phyloP scores from a whole-genome alignment of 2,329 filamentous ascomycete species.

The Colletotrichum falcatum region DNA sequence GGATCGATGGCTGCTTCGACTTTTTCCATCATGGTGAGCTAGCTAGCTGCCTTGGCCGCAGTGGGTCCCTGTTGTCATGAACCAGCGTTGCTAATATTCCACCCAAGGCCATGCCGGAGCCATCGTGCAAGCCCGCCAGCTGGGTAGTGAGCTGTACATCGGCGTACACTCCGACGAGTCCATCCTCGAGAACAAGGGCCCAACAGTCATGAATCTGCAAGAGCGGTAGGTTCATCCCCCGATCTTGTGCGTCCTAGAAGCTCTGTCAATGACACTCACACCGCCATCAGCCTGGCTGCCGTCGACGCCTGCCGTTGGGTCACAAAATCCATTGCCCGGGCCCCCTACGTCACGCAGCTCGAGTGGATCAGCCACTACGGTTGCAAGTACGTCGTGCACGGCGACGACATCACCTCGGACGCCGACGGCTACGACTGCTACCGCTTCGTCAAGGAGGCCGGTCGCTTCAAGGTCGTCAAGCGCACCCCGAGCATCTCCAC shows the following conservation, averaged over 20 bases:
- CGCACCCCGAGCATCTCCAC: conserved; percentile 96
- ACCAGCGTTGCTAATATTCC: neutral
- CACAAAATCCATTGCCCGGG: conserved; percentile 83
- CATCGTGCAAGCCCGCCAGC: conserved; percentile 93
- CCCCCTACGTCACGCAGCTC: conserved; percentile 94
- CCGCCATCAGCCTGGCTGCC: conserved; percentile 75
- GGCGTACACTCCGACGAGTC: conserved; percentile 96
- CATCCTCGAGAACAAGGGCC: conserved; percentile 96
- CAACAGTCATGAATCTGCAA: conserved; percentile 93
- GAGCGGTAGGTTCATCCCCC: conserved; percentile 72
- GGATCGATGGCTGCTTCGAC: conserved; percentile 99
- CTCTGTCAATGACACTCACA: conserved; percentile 17
- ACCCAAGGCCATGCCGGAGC: conserved; percentile 90
- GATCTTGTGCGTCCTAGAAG: neutral
- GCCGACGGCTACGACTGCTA: conserved; percentile 96
- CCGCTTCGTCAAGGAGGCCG: conserved; percentile 94
- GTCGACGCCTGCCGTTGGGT: conserved; percentile 97
- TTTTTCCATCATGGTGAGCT: conserved; percentile 92
- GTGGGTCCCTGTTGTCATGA: too few relatives aligned
- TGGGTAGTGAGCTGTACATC: conserved; percentile 89
- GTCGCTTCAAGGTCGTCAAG: conserved; percentile 96
- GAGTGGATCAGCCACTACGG: conserved; percentile 96
- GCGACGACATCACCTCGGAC: conserved; percentile 97
- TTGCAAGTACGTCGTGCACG: conserved; percentile 95
- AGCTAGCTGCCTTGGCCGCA: neutral